Evolutionary conservation across 1,139 yeast species (phyloP), one percentile per base, ranked within the genome.

Genomic region (Geotrichum histeridarum): DNA sequence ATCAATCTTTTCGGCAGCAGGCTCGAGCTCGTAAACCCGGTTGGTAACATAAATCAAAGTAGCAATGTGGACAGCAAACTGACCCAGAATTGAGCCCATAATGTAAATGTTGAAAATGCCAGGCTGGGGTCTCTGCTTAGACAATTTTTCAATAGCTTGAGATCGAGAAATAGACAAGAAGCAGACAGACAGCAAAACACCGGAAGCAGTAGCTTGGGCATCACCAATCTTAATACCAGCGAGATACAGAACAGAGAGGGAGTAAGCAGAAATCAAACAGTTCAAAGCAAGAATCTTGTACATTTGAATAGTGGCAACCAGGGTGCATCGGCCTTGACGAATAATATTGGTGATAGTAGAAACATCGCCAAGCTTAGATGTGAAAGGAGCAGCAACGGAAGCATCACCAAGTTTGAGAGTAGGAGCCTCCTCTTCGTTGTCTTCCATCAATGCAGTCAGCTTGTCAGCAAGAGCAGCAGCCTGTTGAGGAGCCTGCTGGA

Each of bases 211-310:
- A 18, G 96, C 90, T 75, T 93, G 99, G 27, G 88, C 94, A 73
- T 93, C 99, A 67, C 99, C 97, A 71, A 93, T 89, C 73, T 94
- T 93, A 67, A 94, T 95, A 73, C 99, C 99, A 14, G 99, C 98
- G 66, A 93, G 78, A 70, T 88, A 94, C 67, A 93, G 81, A 39
- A 93, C 97, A 49, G 96, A 87, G 64, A 93, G 78, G 3, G 98
- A 90, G 71, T 93, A 93, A 33, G 99, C 99, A 61, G 96, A 86
- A 74, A 93, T 90, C 76, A 93, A 80, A 80, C 99, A 94, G 72
- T 93, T 93, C 74, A 93, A 79, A 0, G 99, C 99, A 69, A 93
- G 77, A 66, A 93, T 93, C 77, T 93, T 93, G 79, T 94, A 94
- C 99, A 93, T 94, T 74, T 93, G 99, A 67, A 93, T 91, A 18